Evolutionary conservation across 441 rosid species (phyloP), one percentile per base, ranked within the genome.

Genomic region (Gossypium gossypioides): DNA sequence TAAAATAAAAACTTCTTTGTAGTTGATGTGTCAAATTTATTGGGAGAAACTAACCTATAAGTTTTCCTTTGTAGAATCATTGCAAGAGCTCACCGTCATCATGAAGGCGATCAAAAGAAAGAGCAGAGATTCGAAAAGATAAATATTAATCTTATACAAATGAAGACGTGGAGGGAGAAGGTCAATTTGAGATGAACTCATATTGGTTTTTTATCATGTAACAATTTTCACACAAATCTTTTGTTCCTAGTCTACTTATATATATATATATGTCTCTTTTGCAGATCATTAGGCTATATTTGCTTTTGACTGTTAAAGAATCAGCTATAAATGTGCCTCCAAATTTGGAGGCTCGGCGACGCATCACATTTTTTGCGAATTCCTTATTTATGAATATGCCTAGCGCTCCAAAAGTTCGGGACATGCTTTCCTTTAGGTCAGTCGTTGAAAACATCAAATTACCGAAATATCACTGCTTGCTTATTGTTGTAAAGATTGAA

Each of bases 301-400:
- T 95, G 77, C 96, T 95, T 74, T 75, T 92, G 77, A 91, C 96
- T 19, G 89, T 91, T 59, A 95, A 91, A 89, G 98, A 95, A 80
- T 92, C 99, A 63, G 99, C 99, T 37, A 92, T 91, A 65, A 91
- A 95, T 61, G 90, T 95, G 73, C 99, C 99, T 57, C 86, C 85
- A 58, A 92, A 85, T 80, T 84, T 91, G 84, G 99, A 95, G 22
- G 99, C 98, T 79, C 93, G 99, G 21, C 96, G 98, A 48, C 91
- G 99, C 40, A 88, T 95, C 81, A 92, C 98, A 71, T 95, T 95
- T 85, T 95, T 95, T 81, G 92, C 99, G 64, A 95, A 95, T 78
- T 91, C 99, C 73, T 80, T 95, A 71, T 92, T 88, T 81, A 95
- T 95, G 99, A 86, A 82, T 79, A 86, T 95, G 92, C 99, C 99